These are phyloP conservation scores for Candida sakaeoensis DNA, from an alignment of 805 yeast genomes.

Conservation along the genomic window DNA sequence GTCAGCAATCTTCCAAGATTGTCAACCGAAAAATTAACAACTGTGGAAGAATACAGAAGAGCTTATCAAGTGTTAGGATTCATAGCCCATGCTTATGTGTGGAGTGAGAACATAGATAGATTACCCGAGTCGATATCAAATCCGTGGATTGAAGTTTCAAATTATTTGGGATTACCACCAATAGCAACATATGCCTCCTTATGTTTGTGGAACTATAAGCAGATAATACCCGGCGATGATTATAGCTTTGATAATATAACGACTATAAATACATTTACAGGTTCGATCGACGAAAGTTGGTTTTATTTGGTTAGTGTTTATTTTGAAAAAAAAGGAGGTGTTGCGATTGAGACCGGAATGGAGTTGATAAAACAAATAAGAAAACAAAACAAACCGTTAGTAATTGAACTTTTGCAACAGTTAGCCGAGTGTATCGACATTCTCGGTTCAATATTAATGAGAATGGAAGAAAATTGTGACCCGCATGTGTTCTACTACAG, in stretches of 20 bases:
- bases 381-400: slow-evolving; percentile 37
- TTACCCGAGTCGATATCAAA: slow-evolving; percentile 66
- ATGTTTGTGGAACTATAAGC: slow-evolving; percentile 83
- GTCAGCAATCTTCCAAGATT: slow-evolving; percentile 66
- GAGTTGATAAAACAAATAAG: slow-evolving; percentile 60
- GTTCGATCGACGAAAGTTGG: slow-evolving; percentile 90
- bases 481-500: slow-evolving; percentile 88
- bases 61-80: slow-evolving; percentile 81
- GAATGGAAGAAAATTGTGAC: slow-evolving; percentile 91
- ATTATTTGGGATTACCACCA: slow-evolving; percentile 72
- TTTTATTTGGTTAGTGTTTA: slow-evolving; percentile 84
- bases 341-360: slow-evolving; percentile 62
- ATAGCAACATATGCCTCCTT: slow-evolving; percentile 84
- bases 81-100: slow-evolving; percentile 82
- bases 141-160: slow-evolving; percentile 63
- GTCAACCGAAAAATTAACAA: slow-evolving; percentile 40
- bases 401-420: slow-evolving; percentile 48
- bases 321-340: slow-evolving; percentile 80
- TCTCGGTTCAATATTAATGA: slow-evolving; percentile 67
- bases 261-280: slow-evolving; percentile 82
- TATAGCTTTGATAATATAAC: slow-evolving; percentile 64
- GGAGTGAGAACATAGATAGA: slow-evolving; percentile 66
- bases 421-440: slow-evolving; percentile 74
- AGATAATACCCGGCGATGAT: slow-evolving; percentile 45
- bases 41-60: slow-evolving; percentile 59